phyloP scores from a whole-genome alignment of 148 eudicot genomes.

The Rhododendron williamsianum region DNA sequence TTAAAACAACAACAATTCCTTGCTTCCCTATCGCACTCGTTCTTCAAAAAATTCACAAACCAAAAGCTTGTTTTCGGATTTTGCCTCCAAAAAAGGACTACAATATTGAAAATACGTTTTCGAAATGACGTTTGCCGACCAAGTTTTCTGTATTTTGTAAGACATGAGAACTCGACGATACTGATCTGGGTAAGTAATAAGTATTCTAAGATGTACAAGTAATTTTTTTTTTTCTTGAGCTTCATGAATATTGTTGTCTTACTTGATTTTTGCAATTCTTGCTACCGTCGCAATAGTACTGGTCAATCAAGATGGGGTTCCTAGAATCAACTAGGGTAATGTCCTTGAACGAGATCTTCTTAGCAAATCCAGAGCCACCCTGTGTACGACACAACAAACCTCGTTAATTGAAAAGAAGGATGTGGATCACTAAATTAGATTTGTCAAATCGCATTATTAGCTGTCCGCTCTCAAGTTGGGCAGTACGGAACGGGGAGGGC shows the following conservation, averaged over 20 bases:
- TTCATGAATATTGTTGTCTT: background rate
- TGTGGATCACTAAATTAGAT: background rate
- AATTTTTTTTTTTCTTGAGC: background rate
- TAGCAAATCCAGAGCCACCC: constrained; percentile 1
- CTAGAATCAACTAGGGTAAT: background rate
- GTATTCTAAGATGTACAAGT: background rate
- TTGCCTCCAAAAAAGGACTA: background rate
- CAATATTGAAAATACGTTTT: too few relatives aligned
- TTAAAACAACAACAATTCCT: too few relatives aligned
- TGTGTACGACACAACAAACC: background rate
- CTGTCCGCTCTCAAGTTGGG: too few relatives aligned
- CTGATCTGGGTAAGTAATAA: too few relatives aligned
- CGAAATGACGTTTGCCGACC: too few relatives aligned
- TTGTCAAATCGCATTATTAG: background rate
- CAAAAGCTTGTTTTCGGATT: too few relatives aligned
- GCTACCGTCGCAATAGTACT: background rate
- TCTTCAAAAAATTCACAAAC: too few relatives aligned
- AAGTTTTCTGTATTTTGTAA: too few relatives aligned
- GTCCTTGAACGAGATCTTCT: background rate
- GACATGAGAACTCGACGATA: background rate
- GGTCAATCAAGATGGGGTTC: background rate
- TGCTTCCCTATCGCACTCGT: too few relatives aligned
- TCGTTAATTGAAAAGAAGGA: background rate
- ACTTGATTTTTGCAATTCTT: background rate
- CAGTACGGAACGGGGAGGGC: too few relatives aligned